phyloP scores from a whole-genome alignment of 345 rosid genomes.

The Salix suchowensis region DNA sequence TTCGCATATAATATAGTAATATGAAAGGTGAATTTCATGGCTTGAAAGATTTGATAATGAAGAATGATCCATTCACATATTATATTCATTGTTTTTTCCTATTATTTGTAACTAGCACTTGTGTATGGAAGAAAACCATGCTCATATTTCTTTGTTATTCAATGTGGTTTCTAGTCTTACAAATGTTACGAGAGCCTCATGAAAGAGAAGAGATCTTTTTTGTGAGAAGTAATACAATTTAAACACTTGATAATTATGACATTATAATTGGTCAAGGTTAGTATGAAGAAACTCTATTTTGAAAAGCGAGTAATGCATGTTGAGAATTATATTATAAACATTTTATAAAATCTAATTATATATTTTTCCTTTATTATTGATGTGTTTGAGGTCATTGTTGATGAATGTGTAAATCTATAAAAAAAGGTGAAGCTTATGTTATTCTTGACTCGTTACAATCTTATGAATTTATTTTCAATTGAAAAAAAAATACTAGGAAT shows the following conservation, averaged over 20 bases:
- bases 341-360: neutral
- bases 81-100: too few relatives aligned
- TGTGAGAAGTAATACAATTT: neutral
- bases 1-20: too few relatives aligned
- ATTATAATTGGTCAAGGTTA: neutral
- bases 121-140: neutral
- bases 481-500: too few relatives aligned
- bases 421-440: neutral
- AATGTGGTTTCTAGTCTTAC: neutral
- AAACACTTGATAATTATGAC: neutral
- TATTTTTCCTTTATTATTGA: neutral
- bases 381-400: neutral
- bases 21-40: too few relatives aligned
- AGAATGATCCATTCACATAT: too few relatives aligned
- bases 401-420: neutral
- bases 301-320: neutral
- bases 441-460: neutral
- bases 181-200: conserved; percentile 1
- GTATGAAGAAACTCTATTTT: conserved; percentile 1
- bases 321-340: conserved; percentile 4
- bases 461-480: neutral
- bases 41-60: too few relatives aligned
- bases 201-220: neutral
- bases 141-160: neutral
- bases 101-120: neutral